Evolutionary conservation across 306 rosid species (phyloP).

Genomic region (Boehmeria nivea): DNA sequence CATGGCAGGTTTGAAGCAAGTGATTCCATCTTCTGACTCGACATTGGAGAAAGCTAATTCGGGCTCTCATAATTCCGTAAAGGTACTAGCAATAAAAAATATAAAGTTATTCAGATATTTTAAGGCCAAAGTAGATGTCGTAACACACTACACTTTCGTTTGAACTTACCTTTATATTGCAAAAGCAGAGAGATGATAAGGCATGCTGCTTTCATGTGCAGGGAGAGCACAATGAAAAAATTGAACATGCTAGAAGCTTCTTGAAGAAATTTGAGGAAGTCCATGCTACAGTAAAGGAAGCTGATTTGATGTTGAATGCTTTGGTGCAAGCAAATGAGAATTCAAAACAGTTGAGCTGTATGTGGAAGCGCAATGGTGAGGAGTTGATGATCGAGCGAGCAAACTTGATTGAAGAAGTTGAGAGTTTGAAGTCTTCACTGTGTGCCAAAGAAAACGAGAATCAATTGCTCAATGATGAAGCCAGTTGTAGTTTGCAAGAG

Average conservation of each 20-base stretch:
- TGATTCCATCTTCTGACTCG: slow-evolving; percentile 24
- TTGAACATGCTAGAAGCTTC: slow-evolving; percentile 35
- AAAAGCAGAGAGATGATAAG: no score
- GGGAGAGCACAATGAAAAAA: slow-evolving; percentile 35
- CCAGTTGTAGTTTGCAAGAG: slow-evolving; percentile 44
- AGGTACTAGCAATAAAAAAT: slow-evolving; percentile 36
- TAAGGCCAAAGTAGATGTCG: background rate
- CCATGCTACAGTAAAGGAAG: slow-evolving; percentile 62
- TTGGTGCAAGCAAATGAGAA: slow-evolving; percentile 72
- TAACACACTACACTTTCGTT: no score
- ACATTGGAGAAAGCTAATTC: slow-evolving; percentile 36
- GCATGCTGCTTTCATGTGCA: slow-evolving; percentile 27
- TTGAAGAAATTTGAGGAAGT: slow-evolving; percentile 68
- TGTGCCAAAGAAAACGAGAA: slow-evolving; percentile 54
- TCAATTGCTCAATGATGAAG: slow-evolving; percentile 42
- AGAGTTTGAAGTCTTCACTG: slow-evolving; percentile 47
- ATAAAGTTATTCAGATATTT: background rate
- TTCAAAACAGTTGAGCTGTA: slow-evolving; percentile 53
- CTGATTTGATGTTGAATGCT: slow-evolving; percentile 72
- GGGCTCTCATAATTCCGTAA: slow-evolving; percentile 18
- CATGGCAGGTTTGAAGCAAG: slow-evolving; percentile 47
- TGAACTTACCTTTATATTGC: no score
- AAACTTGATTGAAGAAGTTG: slow-evolving; percentile 54
- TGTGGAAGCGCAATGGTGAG: slow-evolving; percentile 67
- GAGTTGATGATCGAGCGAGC: slow-evolving; percentile 51